Conservation (phyloP, 1,284 basidiomycete species). For the Boletus calvinii region DNA sequence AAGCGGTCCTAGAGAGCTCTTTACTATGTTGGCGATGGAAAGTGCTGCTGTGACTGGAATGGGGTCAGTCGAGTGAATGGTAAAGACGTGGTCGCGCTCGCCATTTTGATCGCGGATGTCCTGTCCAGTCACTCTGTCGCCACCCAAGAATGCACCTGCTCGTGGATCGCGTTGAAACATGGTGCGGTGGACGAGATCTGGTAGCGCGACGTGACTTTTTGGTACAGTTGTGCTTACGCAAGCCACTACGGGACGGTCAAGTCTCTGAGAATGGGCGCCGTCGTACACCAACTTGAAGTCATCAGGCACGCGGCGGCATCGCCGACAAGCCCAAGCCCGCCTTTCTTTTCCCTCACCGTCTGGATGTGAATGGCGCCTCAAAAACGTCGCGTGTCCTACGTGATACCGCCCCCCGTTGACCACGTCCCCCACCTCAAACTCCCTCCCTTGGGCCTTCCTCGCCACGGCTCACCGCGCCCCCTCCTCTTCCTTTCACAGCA, state of each 20-base stretch:
- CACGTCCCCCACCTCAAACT: slow-evolving; percentile 68
- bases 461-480: slow-evolving; percentile 65
- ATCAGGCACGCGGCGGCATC: too few relatives aligned
- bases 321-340: too few relatives aligned
- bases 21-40: slow-evolving; percentile 96
- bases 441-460: slow-evolving; percentile 59
- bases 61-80: slow-evolving; percentile 2
- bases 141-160: slow-evolving; percentile 89
- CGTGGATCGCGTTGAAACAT: slow-evolving; percentile 88
- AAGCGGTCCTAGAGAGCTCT: slow-evolving; percentile 94
- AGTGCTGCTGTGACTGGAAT: slow-evolving; percentile 87
- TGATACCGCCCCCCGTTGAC: slow-evolving; percentile 72
- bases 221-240: slow-evolving; percentile 28
- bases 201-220: too few relatives aligned
- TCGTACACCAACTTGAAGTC: too few relatives aligned
- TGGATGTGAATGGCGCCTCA: slow-evolving; percentile 37
- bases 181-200: slow-evolving; percentile 7
- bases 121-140: slow-evolving; percentile 90
- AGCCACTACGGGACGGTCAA: too few relatives aligned
- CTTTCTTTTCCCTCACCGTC: too few relatives aligned
- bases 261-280: too few relatives aligned
- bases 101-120: slow-evolving; percentile 98
- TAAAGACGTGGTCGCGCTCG: slow-evolving; percentile 31
- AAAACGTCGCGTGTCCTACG: slow-evolving; percentile 76
- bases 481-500: slow-evolving; percentile 52